Percentiles rank a stretch among this genome's conserved stretches.
These are phyloP conservation scores for Hapsidospora chrysogenum DNA, from an alignment of 495 filamentous ascomycete species.

Conservation along the genomic window DNA sequence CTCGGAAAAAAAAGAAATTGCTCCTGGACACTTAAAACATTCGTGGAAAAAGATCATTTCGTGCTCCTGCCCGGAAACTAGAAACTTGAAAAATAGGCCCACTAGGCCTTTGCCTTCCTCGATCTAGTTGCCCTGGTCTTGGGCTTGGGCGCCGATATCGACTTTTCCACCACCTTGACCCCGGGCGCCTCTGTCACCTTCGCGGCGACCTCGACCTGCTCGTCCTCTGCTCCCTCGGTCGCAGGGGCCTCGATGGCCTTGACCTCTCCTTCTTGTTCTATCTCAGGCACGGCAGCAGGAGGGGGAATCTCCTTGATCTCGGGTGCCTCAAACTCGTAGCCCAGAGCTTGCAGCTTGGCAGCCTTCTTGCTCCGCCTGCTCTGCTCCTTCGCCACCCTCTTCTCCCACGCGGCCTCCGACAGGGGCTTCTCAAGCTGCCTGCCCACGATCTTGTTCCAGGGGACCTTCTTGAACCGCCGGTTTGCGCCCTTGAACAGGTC, in stretches of 20 bases:
- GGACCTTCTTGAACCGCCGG: slow-evolving; percentile 71
- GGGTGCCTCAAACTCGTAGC: slow-evolving; percentile 70
- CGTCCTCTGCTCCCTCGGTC: not conserved
- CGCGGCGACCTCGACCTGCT: slow-evolving; percentile 4
- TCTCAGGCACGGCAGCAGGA: slow-evolving; percentile 3
- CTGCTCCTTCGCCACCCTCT: slow-evolving; percentile 53
- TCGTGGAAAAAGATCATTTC: no score
- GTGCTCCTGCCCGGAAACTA: slow-evolving; percentile 4
- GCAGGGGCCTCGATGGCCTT: slow-evolving; percentile 14
- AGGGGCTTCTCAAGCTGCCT: slow-evolving; percentile 50
- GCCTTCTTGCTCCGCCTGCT: slow-evolving; percentile 45
- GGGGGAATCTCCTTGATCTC: slow-evolving; percentile 18
- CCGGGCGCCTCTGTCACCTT: slow-evolving; percentile 1
- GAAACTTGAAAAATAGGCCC: slow-evolving; percentile 3
- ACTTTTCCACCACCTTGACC: slow-evolving; percentile 5
- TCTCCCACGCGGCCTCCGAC: slow-evolving; percentile 59
- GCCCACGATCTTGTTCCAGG: slow-evolving; percentile 70
- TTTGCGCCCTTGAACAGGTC: slow-evolving; percentile 77
- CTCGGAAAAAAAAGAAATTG: no score
- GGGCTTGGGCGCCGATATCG: not conserved
- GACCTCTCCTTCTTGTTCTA: slow-evolving; percentile 6
- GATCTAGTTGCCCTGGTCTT: not conserved
- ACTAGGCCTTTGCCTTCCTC: slow-evolving; percentile 16
- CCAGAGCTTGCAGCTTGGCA: slow-evolving; percentile 60
- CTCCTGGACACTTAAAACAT: no score